Percentiles rank a stretch among this genome's conserved stretches.
Conservation (phyloP, 148 eudicot genomes). For the Salicornia ramosissima region DNA sequence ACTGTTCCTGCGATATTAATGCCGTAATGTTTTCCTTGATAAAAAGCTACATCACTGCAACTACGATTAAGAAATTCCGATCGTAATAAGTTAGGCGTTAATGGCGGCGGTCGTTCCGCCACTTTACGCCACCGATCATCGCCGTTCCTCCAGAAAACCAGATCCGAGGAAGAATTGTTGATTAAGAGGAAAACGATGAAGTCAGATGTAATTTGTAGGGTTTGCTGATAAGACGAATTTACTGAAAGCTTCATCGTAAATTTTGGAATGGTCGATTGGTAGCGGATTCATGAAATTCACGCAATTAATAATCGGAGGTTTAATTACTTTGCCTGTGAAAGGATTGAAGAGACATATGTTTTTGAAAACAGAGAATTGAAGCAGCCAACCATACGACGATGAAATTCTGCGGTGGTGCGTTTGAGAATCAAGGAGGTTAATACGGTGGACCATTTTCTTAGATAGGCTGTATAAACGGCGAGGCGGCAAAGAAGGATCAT, state of each 20-base stretch:
- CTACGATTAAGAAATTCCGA: not conserved
- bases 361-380: not conserved
- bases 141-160: not conserved
- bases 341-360: not conserved
- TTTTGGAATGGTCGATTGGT: too few species aligned
- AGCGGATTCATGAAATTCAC: too few species aligned
- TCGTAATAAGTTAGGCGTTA: too few species aligned
- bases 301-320: not conserved
- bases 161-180: too few species aligned
- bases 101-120: too few species aligned
- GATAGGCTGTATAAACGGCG: too few species aligned
- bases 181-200: not conserved
- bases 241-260: too few species aligned
- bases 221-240: not conserved
- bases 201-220: not conserved
- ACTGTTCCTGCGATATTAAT: not conserved
- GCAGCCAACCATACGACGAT: constrained; percentile 1
- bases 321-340: not conserved
- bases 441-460: not conserved
- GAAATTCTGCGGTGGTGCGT: not conserved
- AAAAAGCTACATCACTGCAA: not conserved
- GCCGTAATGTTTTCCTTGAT: not conserved
- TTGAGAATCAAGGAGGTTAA: not conserved
- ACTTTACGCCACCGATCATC: not conserved
- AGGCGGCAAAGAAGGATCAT: too few species aligned